A percentile compares a stretch with the other conserved stretches of the same genome.
Conservation (phyloP, 352 stramenopile species). For the Phytophthora vignae region DNA sequence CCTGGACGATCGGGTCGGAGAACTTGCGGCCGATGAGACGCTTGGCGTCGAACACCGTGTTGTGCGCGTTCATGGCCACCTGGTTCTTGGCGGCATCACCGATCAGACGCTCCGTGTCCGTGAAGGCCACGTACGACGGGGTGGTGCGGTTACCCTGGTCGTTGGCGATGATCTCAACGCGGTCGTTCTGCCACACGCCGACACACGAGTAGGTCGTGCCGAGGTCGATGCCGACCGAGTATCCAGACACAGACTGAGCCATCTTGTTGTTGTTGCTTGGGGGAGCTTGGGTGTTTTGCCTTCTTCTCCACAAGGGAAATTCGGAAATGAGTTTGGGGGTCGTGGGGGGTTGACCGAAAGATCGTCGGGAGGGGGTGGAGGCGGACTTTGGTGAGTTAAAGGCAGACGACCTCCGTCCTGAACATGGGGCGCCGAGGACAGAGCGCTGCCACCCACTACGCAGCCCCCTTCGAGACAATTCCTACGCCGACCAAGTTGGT, state of each 20-base stretch:
- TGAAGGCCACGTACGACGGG: slow-evolving; percentile 96
- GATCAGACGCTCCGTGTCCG: slow-evolving; percentile 93
- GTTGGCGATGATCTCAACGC: slow-evolving; percentile 97
- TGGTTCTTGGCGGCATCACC: slow-evolving; percentile 95
- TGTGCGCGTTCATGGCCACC: slow-evolving; percentile 93
- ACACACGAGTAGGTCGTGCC: slow-evolving; percentile 96
- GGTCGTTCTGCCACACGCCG: slow-evolving; percentile 93
- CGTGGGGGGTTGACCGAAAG: slow-evolving; percentile 5
- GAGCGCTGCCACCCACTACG: slow-evolving; percentile 14
- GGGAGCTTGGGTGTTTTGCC: slow-evolving; percentile 3
- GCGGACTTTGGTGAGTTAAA: neutral
- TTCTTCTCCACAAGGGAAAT: slow-evolving; percentile 37
- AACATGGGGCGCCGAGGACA: neutral
- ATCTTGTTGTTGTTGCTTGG: slow-evolving; percentile 29
- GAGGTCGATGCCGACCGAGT: slow-evolving; percentile 88
- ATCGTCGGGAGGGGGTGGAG: slow-evolving; percentile 10
- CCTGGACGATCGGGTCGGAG: slow-evolving; percentile 90
- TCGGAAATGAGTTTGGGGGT: slow-evolving; percentile 23
- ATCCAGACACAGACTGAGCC: slow-evolving; percentile 34
- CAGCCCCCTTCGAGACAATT: slow-evolving; percentile 24
- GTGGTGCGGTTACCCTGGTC: slow-evolving; percentile 97
- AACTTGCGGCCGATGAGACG: slow-evolving; percentile 96
- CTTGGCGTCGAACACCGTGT: slow-evolving; percentile 98
- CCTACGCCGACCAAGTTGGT: neutral
- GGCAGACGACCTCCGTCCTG: slow-evolving; percentile 7